Conservation (phyloP, 345 rosid species). For the Rhodomyrtus tomentosa region DNA sequence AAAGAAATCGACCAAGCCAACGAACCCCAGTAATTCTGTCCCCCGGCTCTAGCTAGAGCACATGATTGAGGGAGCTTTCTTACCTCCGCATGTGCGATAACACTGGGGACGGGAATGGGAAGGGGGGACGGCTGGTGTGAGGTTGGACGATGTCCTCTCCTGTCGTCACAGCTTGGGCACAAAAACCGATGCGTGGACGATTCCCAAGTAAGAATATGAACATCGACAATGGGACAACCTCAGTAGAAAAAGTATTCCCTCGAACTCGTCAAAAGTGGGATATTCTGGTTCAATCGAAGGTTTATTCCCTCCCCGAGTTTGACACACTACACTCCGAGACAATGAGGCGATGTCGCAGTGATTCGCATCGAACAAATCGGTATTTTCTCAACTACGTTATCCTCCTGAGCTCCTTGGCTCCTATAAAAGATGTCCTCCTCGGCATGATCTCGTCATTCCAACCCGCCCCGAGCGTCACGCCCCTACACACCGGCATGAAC, state of each 20-base stretch:
- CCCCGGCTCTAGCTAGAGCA: neutral
- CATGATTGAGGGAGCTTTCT: neutral
- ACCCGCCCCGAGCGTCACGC: neutral
- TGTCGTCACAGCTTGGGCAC: neutral
- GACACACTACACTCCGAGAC: neutral
- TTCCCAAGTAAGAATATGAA: neutral
- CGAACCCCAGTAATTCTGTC: neutral
- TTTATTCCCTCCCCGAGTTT: neutral
- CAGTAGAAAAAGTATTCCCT: neutral
- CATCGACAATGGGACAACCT: neutral
- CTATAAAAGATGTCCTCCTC: neutral
- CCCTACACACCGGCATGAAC: slow-evolving; percentile 7
- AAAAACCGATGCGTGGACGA: neutral
- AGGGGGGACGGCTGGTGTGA: neutral
- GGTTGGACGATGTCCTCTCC: neutral
- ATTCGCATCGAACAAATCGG: neutral
- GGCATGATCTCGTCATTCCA: neutral
- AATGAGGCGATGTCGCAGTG: neutral
- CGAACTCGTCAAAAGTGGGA: neutral
- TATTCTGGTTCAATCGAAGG: neutral
- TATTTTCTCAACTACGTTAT: neutral
- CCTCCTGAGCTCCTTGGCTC: neutral
- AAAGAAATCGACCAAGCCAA: neutral
- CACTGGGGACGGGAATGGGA: neutral
- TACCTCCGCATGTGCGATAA: neutral